phyloP scores from a whole-genome alignment of 257 asterid species.

The Nicotiana knightiana region DNA sequence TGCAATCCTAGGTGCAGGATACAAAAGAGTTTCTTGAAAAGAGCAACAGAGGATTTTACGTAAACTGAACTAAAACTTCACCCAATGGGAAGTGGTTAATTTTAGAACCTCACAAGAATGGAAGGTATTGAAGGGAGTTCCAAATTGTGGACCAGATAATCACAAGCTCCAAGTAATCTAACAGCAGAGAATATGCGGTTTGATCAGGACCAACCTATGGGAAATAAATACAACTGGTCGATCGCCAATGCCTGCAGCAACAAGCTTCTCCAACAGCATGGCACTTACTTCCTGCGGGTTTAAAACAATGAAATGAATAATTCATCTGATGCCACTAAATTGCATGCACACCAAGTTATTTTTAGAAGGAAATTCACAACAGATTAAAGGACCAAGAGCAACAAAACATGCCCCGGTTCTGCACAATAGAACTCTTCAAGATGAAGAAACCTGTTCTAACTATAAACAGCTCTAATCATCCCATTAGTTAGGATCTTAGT shows the following conservation, averaged over 20 bases:
- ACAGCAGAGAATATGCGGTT: not conserved
- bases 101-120: not conserved
- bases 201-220: constrained; percentile 58
- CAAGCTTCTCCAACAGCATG: constrained; percentile 81
- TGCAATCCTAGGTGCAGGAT: not conserved
- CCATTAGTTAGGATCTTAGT: not conserved
- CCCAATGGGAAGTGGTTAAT: not conserved
- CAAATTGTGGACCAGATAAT: not conserved
- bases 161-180: not conserved
- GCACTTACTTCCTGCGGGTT: constrained; percentile 86
- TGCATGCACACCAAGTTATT: not conserved
- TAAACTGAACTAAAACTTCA: constrained; percentile 1
- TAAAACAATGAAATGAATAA: constrained; percentile 6
- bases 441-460: not conserved
- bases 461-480: not conserved
- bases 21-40: not conserved
- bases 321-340: not conserved
- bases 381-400: not conserved
- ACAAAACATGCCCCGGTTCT: not conserved
- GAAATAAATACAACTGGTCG: constrained; percentile 92
- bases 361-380: not conserved
- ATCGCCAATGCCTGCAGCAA: constrained; percentile 92
- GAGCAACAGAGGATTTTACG: not conserved
- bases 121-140: not conserved
- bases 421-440: not conserved